Conservation (phyloP, 352 stramenopile species). For the Phytophthora europaea region DNA sequence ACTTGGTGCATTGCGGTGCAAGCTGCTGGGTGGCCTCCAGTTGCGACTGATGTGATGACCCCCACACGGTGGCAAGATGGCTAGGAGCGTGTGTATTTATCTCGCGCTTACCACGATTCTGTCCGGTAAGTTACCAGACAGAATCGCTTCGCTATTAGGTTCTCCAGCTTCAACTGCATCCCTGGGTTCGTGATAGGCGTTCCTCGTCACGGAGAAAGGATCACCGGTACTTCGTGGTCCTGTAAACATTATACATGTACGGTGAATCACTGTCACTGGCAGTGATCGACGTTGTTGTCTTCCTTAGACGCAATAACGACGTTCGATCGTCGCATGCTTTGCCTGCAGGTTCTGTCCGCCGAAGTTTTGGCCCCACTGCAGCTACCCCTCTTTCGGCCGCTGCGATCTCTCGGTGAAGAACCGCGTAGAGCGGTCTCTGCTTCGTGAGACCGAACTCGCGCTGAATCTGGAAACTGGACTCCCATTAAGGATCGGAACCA, state of each 20-base stretch:
- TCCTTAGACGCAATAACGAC: too few species aligned
- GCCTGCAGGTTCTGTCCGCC: too few species aligned
- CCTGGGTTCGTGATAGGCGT: background rate
- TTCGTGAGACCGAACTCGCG: conserved; percentile 16
- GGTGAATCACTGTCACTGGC: too few species aligned
- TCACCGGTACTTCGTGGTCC: too few species aligned
- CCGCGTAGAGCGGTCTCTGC: background rate
- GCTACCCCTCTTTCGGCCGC: background rate
- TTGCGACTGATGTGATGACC: conserved; percentile 8
- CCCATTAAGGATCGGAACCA: conserved; percentile 14
- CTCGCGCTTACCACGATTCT: background rate
- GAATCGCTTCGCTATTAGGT: background rate
- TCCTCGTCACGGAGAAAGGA: too few species aligned
- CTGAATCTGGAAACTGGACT: conserved; percentile 5
- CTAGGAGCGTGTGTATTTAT: background rate
- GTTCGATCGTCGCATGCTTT: too few species aligned
- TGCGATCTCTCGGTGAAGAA: conserved; percentile 31
- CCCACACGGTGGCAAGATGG: background rate
- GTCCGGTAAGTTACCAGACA: background rate
- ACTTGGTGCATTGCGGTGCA: background rate
- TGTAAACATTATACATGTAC: too few species aligned
- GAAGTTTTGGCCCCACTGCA: too few species aligned
- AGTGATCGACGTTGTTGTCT: too few species aligned
- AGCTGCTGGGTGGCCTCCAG: background rate
- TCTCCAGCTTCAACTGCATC: conserved; percentile 1